Evolutionary conservation across 2,329 filamentous ascomycete species (phyloP), one percentile per base, ranked within the genome.

Genomic region (Penicillium psychrosexuale): DNA sequence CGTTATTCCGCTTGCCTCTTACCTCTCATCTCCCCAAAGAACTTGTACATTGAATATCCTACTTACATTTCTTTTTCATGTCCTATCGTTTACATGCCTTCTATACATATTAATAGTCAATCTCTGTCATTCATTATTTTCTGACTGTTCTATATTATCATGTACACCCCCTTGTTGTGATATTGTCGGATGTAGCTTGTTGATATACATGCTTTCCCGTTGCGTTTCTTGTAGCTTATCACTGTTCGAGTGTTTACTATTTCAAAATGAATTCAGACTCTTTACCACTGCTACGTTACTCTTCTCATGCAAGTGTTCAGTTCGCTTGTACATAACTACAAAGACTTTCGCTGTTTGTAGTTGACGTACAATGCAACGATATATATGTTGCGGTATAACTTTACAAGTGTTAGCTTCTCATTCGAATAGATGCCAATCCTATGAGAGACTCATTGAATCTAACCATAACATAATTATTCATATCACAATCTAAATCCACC

Each of bases 61-160:
- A 31, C 30, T 47, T 37, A 24, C 24, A 28, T 46, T 24, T 45
- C 42, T 42, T 58, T 33, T 56, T 56, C 55, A 46, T 61, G 57
- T 60, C 46, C 48, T 42, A 60, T 64, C 53, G 22, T 58, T 62
- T 47, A 46, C 42, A 40, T 30, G 43, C 44, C 38, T 12, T 50
- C 56, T 37, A 53, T 55, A 61, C 55, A 63, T 63, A 62, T 57
- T 65, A 65, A 64, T 63, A 57, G 43, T 42, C 47, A 47, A 53
- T 36, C 45, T 27, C 24, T 56, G 46, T 33, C 57, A 42, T 47
- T 61, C 59, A 48, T 56, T 57, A 49, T 51, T 36, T 48, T 44
- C 31, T 55, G 53, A 56, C 24, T 51, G 51, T 58, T 53, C 53
- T 53, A 60, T 53, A 52, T 24, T 49, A 49, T 39, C 43, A 38